A percentile compares a stretch with the other conserved stretches of the same genome.
Evolutionary conservation across 2,329 filamentous ascomycete species (phyloP).

Genomic region (Phaeoacremonium minimum): DNA sequence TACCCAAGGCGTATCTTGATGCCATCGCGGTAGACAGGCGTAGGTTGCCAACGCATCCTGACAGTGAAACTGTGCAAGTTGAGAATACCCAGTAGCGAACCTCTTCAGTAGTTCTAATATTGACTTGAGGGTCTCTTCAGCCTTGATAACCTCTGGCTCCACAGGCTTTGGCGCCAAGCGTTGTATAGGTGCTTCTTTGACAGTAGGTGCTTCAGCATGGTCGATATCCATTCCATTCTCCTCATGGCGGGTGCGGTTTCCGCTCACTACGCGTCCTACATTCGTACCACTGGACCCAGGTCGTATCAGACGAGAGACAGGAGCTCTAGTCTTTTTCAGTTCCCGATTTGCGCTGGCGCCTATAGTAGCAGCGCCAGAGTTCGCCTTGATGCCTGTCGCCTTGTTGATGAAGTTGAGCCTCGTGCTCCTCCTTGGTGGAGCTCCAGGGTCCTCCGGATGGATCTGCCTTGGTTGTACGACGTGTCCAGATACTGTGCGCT

Average conservation of each 20-base stretch:
- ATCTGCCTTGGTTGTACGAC: slow-evolving; percentile 46
- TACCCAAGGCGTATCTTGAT: slow-evolving; percentile 91
- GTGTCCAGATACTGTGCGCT: slow-evolving; percentile 90
- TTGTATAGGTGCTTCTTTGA: slow-evolving; percentile 36
- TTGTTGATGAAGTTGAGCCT: slow-evolving; percentile 67
- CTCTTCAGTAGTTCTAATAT: slow-evolving; percentile 78
- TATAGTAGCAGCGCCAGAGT: slow-evolving; percentile 50
- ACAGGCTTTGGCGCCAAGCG: slow-evolving; percentile 30
- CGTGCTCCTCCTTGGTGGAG: slow-evolving; percentile 65
- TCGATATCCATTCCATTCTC: slow-evolving; percentile 68
- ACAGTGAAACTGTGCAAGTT: slow-evolving; percentile 74
- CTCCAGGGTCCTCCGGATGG: slow-evolving; percentile 57
- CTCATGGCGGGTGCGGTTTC: slow-evolving; percentile 73
- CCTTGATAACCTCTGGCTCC: slow-evolving; percentile 55
- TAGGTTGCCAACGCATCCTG: slow-evolving; percentile 73
- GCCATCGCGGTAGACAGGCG: slow-evolving; percentile 62
- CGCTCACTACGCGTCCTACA: slow-evolving; percentile 83
- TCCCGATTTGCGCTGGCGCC: slow-evolving; percentile 64
- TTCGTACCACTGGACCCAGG: slow-evolving; percentile 62
- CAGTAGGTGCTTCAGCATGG: slow-evolving; percentile 52
- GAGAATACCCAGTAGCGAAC: slow-evolving; percentile 74
- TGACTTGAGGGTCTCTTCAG: slow-evolving; percentile 72
- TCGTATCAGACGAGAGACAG: slow-evolving; percentile 61
- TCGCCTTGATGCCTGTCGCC: slow-evolving; percentile 62
- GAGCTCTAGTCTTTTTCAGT: slow-evolving; percentile 78